A percentile compares a stretch with the other conserved stretches of the same genome.
Conservation (phyloP, 192 early-diverging fungal species). For the Pilaira anomala region DNA sequence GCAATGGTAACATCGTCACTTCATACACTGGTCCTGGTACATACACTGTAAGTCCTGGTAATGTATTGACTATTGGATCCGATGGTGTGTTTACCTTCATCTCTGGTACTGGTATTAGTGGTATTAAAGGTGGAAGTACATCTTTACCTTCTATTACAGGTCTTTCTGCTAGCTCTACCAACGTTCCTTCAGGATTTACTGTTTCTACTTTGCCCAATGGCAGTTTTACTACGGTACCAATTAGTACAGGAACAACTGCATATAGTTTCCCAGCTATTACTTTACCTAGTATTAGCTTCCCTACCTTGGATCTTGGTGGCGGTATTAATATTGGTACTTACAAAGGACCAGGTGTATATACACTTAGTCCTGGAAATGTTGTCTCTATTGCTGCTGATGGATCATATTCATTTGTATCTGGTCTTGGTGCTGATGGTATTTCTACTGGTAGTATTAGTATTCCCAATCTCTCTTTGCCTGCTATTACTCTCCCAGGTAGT, state of each 20-base stretch:
- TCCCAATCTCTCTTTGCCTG: not conserved
- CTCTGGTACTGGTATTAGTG: not conserved
- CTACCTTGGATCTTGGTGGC: not conserved
- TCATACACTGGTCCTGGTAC: not conserved
- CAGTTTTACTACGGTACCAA: too few species aligned
- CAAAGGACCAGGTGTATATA: slow-evolving; percentile 1
- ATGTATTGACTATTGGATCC: not conserved
- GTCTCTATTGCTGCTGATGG: not conserved
- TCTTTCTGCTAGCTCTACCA: too few species aligned
- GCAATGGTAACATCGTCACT: not conserved
- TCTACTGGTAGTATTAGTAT: not conserved
- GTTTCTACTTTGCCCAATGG: not conserved
- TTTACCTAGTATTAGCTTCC: not conserved
- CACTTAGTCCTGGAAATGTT: not conserved
- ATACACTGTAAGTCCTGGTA: not conserved
- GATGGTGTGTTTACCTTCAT: not conserved
- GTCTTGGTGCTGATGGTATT: not conserved
- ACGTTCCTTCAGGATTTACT: not conserved
- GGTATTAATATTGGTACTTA: not conserved
- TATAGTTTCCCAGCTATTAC: not conserved
- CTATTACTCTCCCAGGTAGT: not conserved
- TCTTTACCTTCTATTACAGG: too few species aligned
- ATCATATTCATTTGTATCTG: not conserved
- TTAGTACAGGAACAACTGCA: too few species aligned
- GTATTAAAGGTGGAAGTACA: too few species aligned